These are phyloP conservation scores for Mycena alexandri DNA, from an alignment of 768 basidiomycete genomes.

Conservation along the genomic window DNA sequence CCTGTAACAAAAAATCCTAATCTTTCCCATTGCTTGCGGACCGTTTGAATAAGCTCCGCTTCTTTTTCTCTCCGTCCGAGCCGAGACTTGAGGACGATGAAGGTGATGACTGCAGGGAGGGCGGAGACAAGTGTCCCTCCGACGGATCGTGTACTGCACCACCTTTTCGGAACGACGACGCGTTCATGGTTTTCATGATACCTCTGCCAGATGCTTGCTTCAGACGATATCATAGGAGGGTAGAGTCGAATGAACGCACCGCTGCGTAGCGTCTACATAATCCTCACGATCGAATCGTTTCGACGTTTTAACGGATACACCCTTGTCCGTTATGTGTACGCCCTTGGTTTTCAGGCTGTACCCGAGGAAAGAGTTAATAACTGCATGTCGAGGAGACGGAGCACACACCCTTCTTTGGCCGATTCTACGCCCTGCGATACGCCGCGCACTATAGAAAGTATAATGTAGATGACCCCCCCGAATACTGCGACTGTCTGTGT, in stretches of 20 bases:
- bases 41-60: constrained; percentile 32
- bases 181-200: constrained; percentile 64
- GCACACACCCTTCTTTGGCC: constrained; percentile 67
- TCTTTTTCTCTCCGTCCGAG: constrained; percentile 48
- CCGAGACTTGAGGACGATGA: constrained; percentile 42
- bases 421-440: constrained; percentile 59
- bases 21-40: not conserved
- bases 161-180: constrained; percentile 57
- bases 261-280: constrained; percentile 81
- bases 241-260: constrained; percentile 54
- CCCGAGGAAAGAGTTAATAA: constrained; percentile 1
- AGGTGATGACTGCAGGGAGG: constrained; percentile 38
- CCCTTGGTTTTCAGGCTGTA: constrained; percentile 69
- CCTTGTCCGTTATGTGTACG: constrained; percentile 66
- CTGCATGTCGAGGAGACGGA: constrained; percentile 25
- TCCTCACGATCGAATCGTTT: constrained; percentile 70
- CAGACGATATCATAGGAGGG: not conserved
- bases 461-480: constrained; percentile 59
- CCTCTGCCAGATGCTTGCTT: constrained; percentile 51
- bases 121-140: constrained; percentile 22
- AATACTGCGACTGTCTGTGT: constrained; percentile 62
- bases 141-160: constrained; percentile 25
- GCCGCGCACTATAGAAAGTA: constrained; percentile 52
- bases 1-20: not conserved
- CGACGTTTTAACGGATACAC: constrained; percentile 75